Conservation (phyloP, 163 green algal species). For the Chlamydomonas reinhardtii region DNA sequence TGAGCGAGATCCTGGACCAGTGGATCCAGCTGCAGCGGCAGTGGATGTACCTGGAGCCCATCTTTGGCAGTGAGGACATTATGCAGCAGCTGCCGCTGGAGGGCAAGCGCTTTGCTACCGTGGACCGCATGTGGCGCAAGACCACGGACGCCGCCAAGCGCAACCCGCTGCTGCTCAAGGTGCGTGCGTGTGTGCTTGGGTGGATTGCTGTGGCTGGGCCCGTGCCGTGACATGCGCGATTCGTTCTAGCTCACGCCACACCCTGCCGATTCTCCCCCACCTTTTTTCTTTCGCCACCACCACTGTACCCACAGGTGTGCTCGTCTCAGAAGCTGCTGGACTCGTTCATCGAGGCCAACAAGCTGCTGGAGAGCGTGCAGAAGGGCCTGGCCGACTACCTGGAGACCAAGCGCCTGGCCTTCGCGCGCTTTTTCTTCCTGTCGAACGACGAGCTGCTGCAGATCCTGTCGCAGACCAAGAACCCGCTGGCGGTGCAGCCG, state of each 20-base stretch:
- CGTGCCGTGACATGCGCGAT: too few species aligned
- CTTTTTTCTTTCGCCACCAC: too few species aligned
- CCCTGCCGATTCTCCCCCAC: too few species aligned
- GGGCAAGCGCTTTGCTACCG: slow-evolving; percentile 85
- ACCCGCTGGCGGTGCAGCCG: slow-evolving; percentile 80
- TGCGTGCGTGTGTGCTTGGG: slow-evolving; percentile 11
- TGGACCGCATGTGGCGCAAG: slow-evolving; percentile 88
- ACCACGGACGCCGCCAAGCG: slow-evolving; percentile 73
- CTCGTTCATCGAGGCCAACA: slow-evolving; percentile 84
- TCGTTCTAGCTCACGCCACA: too few species aligned
- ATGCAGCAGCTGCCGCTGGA: slow-evolving; percentile 90
- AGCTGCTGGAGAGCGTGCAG: slow-evolving; percentile 88
- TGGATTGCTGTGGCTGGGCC: too few species aligned
- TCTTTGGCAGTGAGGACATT: slow-evolving; percentile 89
- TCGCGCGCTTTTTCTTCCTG: slow-evolving; percentile 87
- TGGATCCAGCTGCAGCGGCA: slow-evolving; percentile 84
- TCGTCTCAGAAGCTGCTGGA: slow-evolving; percentile 83
- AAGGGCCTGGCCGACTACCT: slow-evolving; percentile 90
- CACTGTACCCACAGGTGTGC: slow-evolving; percentile 60
- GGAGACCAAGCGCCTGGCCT: slow-evolving; percentile 87
- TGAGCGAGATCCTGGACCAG: slow-evolving; percentile 84
- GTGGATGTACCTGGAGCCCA: slow-evolving; percentile 94
- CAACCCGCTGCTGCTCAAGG: slow-evolving; percentile 76
- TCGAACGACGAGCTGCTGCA: slow-evolving; percentile 88
- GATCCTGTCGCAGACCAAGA: slow-evolving; percentile 84